Evolutionary conservation across 176 grass and related monocot genomes (phyloP), one percentile per base, ranked within the genome.

Genomic region (Pharus latifolius): DNA sequence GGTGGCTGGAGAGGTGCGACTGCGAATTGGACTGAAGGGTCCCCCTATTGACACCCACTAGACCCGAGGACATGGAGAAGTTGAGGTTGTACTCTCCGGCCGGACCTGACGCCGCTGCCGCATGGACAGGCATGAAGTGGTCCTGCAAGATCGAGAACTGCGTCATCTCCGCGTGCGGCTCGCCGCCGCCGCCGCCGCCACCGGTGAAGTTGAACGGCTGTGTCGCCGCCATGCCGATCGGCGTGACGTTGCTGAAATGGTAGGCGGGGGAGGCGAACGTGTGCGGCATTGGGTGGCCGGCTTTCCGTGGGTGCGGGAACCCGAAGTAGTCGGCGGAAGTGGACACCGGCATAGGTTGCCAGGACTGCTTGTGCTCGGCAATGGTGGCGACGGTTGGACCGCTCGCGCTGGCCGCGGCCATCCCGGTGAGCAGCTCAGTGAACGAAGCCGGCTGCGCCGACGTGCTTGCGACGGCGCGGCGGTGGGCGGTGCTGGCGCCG

Each of bases 21-120:
- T 74, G 80, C 49, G 88, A 96, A 96, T 96, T 96, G 92, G 92
- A 96, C 92, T 96, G 92, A 96, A 96, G 92, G 92, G 92, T 83
- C 75, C 92, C 92, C 92, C 92, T 96, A 49, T 80, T 91, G 84
- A 91, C 72, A 46, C 87, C 87, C 58, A 86, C 60, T 15, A 90
- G 65, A 78, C 69, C 83, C n/a, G 92, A 88, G 63, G 87, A 85
- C 53, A 91, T 91, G 60, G 88, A 86, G 85, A 96, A 86, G 78
- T 88, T 86, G 70, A 96, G 85, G 66, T 78, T 96, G 75, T 96
- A 96, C 28, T 91, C 78, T 48, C 51, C 75, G 57, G 89, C 68
- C 29, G 77, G 67, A 51, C 12, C 74, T 10, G 75, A 23, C 7
- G 75, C 59, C 20, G 80, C 32, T 48, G 74, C 43, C 3, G 77